These are phyloP conservation scores for Didymella exigua DNA, from an alignment of 2,329 filamentous ascomycete genomes.

Conservation along the genomic window DNA sequence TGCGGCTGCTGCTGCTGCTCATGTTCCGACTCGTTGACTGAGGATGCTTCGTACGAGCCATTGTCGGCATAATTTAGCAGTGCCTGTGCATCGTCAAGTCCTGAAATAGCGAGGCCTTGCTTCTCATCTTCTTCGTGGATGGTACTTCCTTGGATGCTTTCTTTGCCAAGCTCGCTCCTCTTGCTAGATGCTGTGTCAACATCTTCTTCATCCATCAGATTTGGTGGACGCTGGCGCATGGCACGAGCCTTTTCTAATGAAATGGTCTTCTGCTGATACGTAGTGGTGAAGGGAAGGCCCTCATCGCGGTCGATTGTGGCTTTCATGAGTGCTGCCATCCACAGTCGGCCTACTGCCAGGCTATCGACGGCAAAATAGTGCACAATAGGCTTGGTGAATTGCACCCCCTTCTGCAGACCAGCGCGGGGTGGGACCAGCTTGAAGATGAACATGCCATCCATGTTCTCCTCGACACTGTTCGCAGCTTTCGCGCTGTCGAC, in stretches of 20 bases:
- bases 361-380: conserved; percentile 98
- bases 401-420: conserved; percentile 86
- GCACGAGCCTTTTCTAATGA: conserved; percentile 84
- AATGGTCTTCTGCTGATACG: conserved; percentile 97
- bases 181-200: conserved; percentile 38
- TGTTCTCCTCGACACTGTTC: conserved; percentile 52
- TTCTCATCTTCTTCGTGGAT: conserved; percentile 49
- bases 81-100: conserved; percentile 44
- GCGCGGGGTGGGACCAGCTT: conserved; percentile 91
- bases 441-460: conserved; percentile 85
- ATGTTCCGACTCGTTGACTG: conserved; percentile 6
- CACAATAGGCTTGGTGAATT: conserved; percentile 95
- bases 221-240: conserved; percentile 88
- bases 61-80: conserved; percentile 42
- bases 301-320: conserved; percentile 94
- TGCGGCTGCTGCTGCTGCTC: conserved; percentile 14
- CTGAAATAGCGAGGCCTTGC: conserved; percentile 46
- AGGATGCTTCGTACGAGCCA: conserved; percentile 13
- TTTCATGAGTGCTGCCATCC: conserved; percentile 99
- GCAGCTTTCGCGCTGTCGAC: conserved; percentile 43
- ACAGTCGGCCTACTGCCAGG: conserved; percentile 82
- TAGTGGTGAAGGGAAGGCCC: conserved; percentile 78
- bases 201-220: conserved; percentile 69
- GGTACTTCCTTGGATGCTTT: conserved; percentile 42
- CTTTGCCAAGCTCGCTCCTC: conserved; percentile 42